Evolutionary conservation across 805 yeast species (phyloP).

Genomic region (Schizosaccharomyces lindneri): DNA sequence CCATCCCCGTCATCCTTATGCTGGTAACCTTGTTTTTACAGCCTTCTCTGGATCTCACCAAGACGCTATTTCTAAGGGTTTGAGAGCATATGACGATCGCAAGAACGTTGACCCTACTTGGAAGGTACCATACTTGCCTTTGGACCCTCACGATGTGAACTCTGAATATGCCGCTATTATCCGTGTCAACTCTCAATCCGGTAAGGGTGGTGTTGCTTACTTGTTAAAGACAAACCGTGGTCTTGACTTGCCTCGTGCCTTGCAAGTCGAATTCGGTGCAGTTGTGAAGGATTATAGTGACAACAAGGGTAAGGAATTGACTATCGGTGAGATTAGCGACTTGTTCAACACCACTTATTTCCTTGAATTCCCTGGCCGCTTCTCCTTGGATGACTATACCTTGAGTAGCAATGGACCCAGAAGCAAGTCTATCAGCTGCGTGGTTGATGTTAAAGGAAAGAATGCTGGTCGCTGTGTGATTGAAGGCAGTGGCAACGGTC

Average conservation of each 20-base stretch:
- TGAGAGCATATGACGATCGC: slow-evolving; percentile 17
- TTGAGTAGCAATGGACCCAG: slow-evolving; percentile 19
- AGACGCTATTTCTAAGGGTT: slow-evolving; percentile 72
- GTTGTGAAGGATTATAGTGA: slow-evolving; percentile 51
- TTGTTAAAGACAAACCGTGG: slow-evolving; percentile 51
- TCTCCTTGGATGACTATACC: slow-evolving; percentile 21
- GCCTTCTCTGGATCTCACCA: slow-evolving; percentile 75
- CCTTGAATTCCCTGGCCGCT: slow-evolving; percentile 12
- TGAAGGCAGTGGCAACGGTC: slow-evolving; percentile 55
- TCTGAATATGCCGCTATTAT: slow-evolving; percentile 81
- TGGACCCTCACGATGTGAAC: slow-evolving; percentile 68
- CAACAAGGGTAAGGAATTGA: slow-evolving; percentile 43
- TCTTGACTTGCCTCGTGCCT: slow-evolving; percentile 56
- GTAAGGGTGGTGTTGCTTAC: slow-evolving; percentile 83
- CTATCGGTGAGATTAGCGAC: slow-evolving; percentile 34
- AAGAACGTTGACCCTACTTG: slow-evolving; percentile 20
- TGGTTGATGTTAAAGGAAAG: slow-evolving; percentile 23
- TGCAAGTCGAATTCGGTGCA: slow-evolving; percentile 52
- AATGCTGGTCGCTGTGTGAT: not conserved
- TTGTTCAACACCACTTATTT: slow-evolving; percentile 39
- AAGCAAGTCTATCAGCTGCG: slow-evolving; percentile 21
- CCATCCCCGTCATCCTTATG: slow-evolving; percentile 57
- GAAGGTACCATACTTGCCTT: slow-evolving; percentile 60
- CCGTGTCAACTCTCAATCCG: slow-evolving; percentile 68
- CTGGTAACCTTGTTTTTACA: slow-evolving; percentile 60